Evolutionary conservation across 805 yeast species (phyloP).

Genomic region (Priceomyces medius): DNA sequence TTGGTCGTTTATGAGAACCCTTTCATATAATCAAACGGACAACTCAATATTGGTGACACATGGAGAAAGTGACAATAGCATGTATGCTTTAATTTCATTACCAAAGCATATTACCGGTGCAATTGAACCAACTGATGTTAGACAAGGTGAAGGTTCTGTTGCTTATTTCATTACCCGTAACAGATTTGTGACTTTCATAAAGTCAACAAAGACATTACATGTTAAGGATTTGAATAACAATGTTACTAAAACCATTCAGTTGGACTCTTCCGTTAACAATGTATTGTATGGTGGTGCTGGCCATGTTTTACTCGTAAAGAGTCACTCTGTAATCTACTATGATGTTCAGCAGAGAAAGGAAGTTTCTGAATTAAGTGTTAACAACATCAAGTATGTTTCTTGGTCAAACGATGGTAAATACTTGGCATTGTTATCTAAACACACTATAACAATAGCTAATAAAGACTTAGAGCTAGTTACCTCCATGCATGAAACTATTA

Average conservation of each 20-base stretch:
- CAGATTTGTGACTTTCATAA: constrained; percentile 81
- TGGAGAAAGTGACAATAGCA: constrained; percentile 64
- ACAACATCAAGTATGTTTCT: constrained; percentile 80
- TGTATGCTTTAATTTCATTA: constrained; percentile 70
- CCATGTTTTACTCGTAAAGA: constrained; percentile 69
- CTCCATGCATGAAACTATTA: constrained; percentile 91
- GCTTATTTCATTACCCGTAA: constrained; percentile 94
- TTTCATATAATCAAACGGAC: constrained; percentile 92
- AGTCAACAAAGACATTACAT: constrained; percentile 63
- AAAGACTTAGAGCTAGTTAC: constrained; percentile 74
- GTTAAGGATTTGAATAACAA: constrained; percentile 81
- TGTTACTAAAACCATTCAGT: constrained; percentile 74
- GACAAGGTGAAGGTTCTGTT: constrained; percentile 77
- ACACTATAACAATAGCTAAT: constrained; percentile 84
- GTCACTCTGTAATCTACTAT: constrained; percentile 70
- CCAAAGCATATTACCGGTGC: constrained; percentile 92
- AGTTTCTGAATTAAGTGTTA: constrained; percentile 63
- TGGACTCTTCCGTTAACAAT: constrained; percentile 67
- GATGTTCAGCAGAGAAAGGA: constrained; percentile 92
- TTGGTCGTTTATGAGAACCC: constrained; percentile 80
- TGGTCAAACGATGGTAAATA: constrained; percentile 90
- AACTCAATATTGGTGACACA: constrained; percentile 80
- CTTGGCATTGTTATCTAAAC: constrained; percentile 86
- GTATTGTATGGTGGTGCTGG: constrained; percentile 83
- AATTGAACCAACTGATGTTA: constrained; percentile 81